A percentile compares a stretch with the other conserved stretches of the same genome.
These are phyloP conservation scores for Fusarium sulawesiense DNA, from an alignment of 2,329 filamentous ascomycete genomes.

Conservation along the genomic window DNA sequence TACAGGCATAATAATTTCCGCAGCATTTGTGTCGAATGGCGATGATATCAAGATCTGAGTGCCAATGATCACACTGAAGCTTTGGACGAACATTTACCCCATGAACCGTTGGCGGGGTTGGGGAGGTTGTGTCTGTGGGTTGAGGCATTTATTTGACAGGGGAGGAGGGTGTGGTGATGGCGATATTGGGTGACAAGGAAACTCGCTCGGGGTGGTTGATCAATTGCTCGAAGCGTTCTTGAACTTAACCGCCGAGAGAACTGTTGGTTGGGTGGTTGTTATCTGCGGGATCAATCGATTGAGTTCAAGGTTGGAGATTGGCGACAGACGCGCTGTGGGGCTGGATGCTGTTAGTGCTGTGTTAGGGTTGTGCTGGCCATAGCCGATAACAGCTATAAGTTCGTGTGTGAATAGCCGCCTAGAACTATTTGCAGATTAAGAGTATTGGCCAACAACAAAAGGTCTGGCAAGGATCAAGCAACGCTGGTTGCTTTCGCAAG, in stretches of 20 bases:
- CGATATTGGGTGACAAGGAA: background rate
- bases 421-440: background rate
- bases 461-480: background rate
- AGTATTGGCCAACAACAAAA: background rate
- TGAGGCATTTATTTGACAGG: conserved; percentile 12
- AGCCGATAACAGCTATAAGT: background rate
- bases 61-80: conserved; percentile 18
- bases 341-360: background rate
- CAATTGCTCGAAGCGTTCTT: background rate
- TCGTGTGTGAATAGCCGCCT: background rate
- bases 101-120: background rate
- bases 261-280: background rate
- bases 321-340: background rate
- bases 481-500: background rate
- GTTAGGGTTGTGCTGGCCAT: background rate
- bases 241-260: background rate
- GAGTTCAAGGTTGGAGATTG: background rate
- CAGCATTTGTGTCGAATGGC: conserved; percentile 25
- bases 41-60: conserved; percentile 18
- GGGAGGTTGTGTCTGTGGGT: fast-evolving
- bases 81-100: conserved; percentile 7
- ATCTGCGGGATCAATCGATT: background rate
- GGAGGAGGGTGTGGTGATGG: background rate
- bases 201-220: background rate
- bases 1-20: conserved; percentile 21